phyloP scores from a whole-genome alignment of 1,284 basidiomycete species.

The Cryptococcus maquisensis region DNA sequence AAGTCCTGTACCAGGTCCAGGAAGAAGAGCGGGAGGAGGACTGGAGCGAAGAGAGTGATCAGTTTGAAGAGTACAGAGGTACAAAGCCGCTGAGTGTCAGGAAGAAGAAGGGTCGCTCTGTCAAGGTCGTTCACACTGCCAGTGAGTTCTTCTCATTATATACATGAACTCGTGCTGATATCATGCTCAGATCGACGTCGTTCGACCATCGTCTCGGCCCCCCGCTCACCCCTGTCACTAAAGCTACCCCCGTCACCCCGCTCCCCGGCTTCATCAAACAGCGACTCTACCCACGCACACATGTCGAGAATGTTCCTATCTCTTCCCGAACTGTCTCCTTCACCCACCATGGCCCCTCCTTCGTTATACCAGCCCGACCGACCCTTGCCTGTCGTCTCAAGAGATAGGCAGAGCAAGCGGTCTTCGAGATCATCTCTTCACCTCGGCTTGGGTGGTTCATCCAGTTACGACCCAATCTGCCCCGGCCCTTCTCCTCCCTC shows the following conservation, averaged over 20 bases:
- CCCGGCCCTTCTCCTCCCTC: conserved; percentile 17
- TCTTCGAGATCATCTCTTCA: conserved; percentile 13
- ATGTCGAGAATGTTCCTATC: conserved; percentile 15
- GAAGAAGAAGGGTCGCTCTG: conserved; percentile 16
- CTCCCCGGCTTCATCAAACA: neutral
- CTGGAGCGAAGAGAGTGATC: neutral
- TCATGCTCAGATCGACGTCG: conserved; percentile 7
- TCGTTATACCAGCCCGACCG: neutral
- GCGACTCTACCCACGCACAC: conserved; percentile 10
- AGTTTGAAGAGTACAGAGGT: conserved; percentile 1
- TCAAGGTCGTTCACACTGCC: neutral
- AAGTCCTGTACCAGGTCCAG: neutral
- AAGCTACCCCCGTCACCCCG: neutral
- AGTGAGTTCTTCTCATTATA: neutral
- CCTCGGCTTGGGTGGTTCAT: conserved; percentile 29
- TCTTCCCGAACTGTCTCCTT: conserved; percentile 1
- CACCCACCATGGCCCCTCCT: neutral
- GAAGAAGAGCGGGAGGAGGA: neutral
- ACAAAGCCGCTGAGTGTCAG: conserved; percentile 27
- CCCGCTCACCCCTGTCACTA: conserved; percentile 19
- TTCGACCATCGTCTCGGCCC: conserved; percentile 19
- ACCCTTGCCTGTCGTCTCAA: neutral
- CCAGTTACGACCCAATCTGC: conserved; percentile 17
- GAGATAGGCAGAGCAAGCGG: neutral
- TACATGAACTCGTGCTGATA: neutral